phyloP scores from a whole-genome alignment of 768 basidiomycete species.

The Pleurotus salmoneostramineus region DNA sequence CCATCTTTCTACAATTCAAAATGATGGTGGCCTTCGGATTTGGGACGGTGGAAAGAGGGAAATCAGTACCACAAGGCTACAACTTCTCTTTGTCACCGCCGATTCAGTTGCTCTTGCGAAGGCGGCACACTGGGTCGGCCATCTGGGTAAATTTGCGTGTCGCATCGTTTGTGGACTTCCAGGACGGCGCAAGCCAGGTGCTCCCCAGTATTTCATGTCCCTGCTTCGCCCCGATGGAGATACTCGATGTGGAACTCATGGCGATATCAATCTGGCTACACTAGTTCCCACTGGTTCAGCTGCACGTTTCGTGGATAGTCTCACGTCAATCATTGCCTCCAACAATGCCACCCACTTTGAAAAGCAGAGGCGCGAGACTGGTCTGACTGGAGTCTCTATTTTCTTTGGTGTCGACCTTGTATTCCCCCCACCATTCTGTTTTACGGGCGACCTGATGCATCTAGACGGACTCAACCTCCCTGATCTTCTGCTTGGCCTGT shows the following conservation, averaged over 20 bases:
- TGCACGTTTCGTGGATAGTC: constrained; percentile 10
- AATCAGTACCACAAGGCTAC: constrained; percentile 14
- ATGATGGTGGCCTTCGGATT: constrained; percentile 21
- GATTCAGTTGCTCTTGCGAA: constrained; percentile 29
- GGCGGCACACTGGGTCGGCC: constrained; percentile 29
- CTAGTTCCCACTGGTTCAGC: constrained; percentile 7
- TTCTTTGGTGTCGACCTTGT: constrained; percentile 24
- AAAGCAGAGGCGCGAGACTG: constrained; percentile 23
- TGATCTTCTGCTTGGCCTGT: constrained; percentile 32
- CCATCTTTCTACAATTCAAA: constrained; percentile 26
- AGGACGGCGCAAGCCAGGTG: constrained; percentile 24
- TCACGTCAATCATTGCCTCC: constrained; percentile 10
- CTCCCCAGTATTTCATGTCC: constrained; percentile 29
- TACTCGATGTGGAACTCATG: constrained; percentile 13
- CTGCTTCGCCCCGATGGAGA: constrained; percentile 22
- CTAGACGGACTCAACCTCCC: constrained; percentile 27
- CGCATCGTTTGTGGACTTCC: constrained; percentile 23
- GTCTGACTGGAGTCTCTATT: constrained; percentile 30
- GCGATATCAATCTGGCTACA: constrained; percentile 16
- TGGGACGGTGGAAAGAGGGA: constrained; percentile 22
- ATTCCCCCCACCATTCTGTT: constrained; percentile 28
- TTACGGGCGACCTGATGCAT: constrained; percentile 42
- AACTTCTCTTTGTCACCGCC: constrained; percentile 22
- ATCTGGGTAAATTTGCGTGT: constrained; percentile 31
- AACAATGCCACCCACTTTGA: constrained; percentile 18